Conservation (phyloP, 2,329 filamentous ascomycete species). For the Colletotrichum tofieldiae region DNA sequence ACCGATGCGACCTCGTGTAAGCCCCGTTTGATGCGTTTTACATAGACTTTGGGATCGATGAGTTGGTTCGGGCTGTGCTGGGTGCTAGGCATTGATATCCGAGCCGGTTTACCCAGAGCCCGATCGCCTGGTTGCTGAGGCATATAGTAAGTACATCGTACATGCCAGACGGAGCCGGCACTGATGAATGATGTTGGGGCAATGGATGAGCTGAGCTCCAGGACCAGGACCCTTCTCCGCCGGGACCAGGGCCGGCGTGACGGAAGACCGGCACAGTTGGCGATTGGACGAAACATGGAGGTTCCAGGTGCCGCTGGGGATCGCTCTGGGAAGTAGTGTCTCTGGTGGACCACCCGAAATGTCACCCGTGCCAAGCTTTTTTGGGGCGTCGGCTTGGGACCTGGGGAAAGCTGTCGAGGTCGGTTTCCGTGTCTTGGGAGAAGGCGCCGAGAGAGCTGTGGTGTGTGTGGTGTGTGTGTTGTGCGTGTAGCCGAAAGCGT, state of each 20-base stretch:
- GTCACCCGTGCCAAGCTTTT: constrained; percentile 41
- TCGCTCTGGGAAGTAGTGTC: not conserved
- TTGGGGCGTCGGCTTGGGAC: constrained; percentile 32
- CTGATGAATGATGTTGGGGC: not conserved
- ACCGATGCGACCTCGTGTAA: not conserved
- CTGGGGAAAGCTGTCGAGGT: constrained; percentile 29
- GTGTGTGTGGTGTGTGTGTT: not conserved
- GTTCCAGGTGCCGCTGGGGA: not conserved
- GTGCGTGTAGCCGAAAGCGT: too few species aligned
- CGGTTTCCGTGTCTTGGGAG: not conserved
- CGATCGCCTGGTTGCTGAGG: not conserved
- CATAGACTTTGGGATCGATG: not conserved
- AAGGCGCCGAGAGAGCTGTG: not conserved
- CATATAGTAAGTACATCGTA: not conserved
- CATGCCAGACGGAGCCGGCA: not conserved
- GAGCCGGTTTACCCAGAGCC: constrained; percentile 26
- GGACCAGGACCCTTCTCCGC: not conserved
- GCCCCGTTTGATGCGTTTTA: not conserved
- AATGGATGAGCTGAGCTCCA: not conserved
- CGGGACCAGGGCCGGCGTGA: constrained; percentile 2
- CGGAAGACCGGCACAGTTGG: constrained; percentile 36
- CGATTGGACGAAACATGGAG: constrained; percentile 29
- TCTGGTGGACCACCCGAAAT: constrained; percentile 23
- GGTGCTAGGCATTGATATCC: constrained; percentile 19
- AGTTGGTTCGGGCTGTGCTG: not conserved